A percentile compares a stretch with the other conserved stretches of the same genome.
Evolutionary conservation across 164 flowering plant species (phyloP).

Genomic region (Echeveria elegans): DNA sequence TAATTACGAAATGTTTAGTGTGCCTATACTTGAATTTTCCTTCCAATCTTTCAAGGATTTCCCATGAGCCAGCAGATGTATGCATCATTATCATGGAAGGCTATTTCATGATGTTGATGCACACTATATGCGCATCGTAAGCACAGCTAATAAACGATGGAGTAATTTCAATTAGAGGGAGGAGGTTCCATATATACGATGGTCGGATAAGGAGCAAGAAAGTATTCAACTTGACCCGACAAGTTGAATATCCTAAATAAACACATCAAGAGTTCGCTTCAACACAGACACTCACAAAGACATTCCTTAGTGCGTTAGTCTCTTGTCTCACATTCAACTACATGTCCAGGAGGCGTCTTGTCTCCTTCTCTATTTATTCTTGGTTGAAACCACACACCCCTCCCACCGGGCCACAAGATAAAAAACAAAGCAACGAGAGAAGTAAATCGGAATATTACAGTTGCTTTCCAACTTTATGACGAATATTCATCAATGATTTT

Average conservation of each 20-base stretch:
- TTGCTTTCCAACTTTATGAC: slow-evolving; percentile 1
- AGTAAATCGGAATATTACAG: background rate
- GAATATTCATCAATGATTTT: background rate
- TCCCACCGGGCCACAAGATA: background rate
- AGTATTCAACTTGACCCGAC: slow-evolving; percentile 5
- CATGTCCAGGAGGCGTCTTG: background rate
- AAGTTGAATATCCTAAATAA: slow-evolving; percentile 1
- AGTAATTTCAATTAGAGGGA: too few relatives aligned
- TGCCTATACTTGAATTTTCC: background rate
- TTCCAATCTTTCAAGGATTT: background rate
- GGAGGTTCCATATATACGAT: background rate
- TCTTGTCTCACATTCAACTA: background rate
- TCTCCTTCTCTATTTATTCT: slow-evolving; percentile 1
- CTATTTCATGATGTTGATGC: background rate
- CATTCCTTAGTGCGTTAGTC: background rate
- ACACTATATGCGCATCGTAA: background rate
- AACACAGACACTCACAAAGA: background rate
- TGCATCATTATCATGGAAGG: background rate
- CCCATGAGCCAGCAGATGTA: background rate
- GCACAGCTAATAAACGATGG: too few relatives aligned
- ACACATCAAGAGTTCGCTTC: background rate
- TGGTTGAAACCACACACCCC: background rate
- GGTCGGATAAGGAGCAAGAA: background rate
- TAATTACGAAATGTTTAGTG: background rate
- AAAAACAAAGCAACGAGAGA: background rate